Percentiles rank a stretch among this genome's conserved stretches.
Evolutionary conservation across 148 eudicot species (phyloP).

Genomic region (Dysphania ambrosioides): DNA sequence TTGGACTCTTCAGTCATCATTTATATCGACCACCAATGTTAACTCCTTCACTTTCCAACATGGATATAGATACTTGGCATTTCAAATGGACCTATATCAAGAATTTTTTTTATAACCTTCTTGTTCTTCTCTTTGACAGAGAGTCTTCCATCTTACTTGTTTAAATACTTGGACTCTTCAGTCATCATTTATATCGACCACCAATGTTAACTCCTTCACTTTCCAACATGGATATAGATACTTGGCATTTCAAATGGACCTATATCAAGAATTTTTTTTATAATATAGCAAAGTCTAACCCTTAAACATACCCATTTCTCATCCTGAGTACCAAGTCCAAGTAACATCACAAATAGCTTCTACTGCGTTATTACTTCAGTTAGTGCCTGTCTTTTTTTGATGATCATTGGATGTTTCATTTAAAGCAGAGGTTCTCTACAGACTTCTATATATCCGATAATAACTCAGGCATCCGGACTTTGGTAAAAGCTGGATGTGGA

Average conservation of each 20-base stretch:
- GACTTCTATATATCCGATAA: slow-evolving; percentile 50
- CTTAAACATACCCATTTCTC: background rate
- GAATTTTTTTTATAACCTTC: background rate
- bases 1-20: background rate
- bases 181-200: background rate
- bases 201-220: background rate
- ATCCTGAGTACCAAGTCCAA: background rate
- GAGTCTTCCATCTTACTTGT: background rate
- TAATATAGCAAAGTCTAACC: background rate
- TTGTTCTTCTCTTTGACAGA: background rate
- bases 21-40: background rate
- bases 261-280: background rate
- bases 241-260: background rate
- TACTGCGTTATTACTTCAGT: too few relatives aligned
- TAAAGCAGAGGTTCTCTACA: slow-evolving; percentile 49
- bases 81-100: background rate
- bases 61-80: background rate
- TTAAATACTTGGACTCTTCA: background rate
- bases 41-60: background rate
- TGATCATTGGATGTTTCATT: background rate
- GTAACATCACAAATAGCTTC: background rate
- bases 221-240: background rate
- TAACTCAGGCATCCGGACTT: slow-evolving; percentile 43
- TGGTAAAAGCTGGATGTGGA: slow-evolving; percentile 52
- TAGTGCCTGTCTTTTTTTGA: background rate